Base-by-base conservation (phyloP, 192 early-diverging fungal species). In the Entomortierella chlamydospora region DNA sequence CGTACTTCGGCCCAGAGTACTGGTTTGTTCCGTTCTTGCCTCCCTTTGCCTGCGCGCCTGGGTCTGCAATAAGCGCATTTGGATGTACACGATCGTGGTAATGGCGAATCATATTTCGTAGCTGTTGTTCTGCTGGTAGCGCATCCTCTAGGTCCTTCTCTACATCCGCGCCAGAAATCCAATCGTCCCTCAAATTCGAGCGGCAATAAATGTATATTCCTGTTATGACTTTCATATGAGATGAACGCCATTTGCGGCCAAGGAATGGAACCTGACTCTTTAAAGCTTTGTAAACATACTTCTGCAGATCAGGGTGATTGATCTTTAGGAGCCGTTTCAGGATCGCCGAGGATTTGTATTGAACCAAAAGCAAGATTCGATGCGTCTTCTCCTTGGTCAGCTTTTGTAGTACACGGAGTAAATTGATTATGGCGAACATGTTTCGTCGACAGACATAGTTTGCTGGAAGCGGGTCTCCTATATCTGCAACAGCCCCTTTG, bases 151-250 rank as follows among this genome's bases (percentile, higher is more conserved):
- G 53, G 63, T 94, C 91, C 12, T 82, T 81, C 31, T 95, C 93
- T 1, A 83, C 73, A 57, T 95, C 93, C 2, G 78, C 69, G 15
- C 89, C 87, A 9, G 87, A 81, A 4, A 95, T 81, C 83, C 90
- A 94, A 31, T 94, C 91, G 68, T 95, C 93, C 17, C 82, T 68
- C 29, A 94, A 64, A 63, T 83, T 84, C 0, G 91, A 90, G 2
- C 84, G 73, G 56, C 93, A 83, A 31, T 86, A 84, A 42, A 91
- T 61, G 67, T 89, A 95, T 37, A 95, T 94, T 0, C 87, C 80
- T 23, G 94, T 93, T 28, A 95, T 91, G 4, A 92, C 85, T 61
- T 90, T 91, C 93, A 95, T 94, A 68, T 95, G 95, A 89, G 92
- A 88, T 30, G 88, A 83, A 28, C 93, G 84, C 94, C 94, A 96